phyloP scores from a whole-genome alignment of 768 basidiomycete genomes.

The Filobasidium wieringae region DNA sequence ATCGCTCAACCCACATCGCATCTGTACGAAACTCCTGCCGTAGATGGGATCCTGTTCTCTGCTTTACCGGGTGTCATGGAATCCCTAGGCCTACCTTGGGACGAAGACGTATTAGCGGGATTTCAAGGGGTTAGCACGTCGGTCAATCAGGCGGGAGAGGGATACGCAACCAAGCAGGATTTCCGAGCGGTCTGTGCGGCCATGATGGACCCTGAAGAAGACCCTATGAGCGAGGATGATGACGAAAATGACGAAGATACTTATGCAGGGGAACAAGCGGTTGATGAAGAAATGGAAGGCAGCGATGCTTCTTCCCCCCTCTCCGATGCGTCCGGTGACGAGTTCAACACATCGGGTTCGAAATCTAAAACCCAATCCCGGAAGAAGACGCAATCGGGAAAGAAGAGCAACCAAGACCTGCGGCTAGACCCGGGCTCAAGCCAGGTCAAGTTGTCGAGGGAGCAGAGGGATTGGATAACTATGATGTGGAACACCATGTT shows the following conservation, averaged over 20 bases:
- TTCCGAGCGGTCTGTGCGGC: conserved; percentile 36
- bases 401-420: background rate
- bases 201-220: conserved; percentile 24
- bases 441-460: conserved; percentile 13
- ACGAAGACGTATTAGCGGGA: conserved; percentile 32
- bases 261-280: conserved; percentile 10
- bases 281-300: conserved; percentile 13
- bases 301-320: conserved; percentile 3
- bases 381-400: background rate
- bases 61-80: conserved; percentile 25
- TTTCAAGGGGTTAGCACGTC: conserved; percentile 18
- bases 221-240: conserved; percentile 5
- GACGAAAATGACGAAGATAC: conserved; percentile 19
- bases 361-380: background rate
- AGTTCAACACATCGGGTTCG: background rate
- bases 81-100: conserved; percentile 26
- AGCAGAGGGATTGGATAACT: conserved; percentile 28
- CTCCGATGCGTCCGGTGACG: conserved; percentile 3
- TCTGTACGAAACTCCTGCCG: background rate
- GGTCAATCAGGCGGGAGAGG: background rate
- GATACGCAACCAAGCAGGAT: conserved; percentile 19
- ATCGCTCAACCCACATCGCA: background rate
- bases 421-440: background rate
- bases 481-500: conserved; percentile 33
- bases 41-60: conserved; percentile 20